Evolutionary conservation across 768 basidiomycete species (phyloP), one percentile per base, ranked within the genome.

Genomic region (Mycena vitilis): DNA sequence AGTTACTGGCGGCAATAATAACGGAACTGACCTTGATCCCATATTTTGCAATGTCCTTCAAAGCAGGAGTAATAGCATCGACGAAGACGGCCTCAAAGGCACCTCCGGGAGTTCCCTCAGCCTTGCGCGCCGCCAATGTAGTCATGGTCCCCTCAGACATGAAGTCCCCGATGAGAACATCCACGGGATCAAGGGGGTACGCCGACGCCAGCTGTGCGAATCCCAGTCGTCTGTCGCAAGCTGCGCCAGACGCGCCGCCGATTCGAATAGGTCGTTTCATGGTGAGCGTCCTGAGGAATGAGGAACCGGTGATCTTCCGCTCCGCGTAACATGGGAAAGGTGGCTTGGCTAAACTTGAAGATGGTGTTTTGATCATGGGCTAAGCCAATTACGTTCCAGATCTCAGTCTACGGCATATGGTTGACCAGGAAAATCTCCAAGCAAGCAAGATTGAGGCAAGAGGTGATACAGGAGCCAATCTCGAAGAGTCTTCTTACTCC

Each of bases 111-210:
- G 30, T 53, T 0, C 67, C 60, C 12, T 58, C 47, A 6, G 45
- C 67, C 48, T 65, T 68, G 59, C 49, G 56, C 9, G 59, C 71
- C 12, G 66, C 71, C 56, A 69, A 25, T 2, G 40, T 5, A 18
- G 67, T 64, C 71, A 71, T 71, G 45, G 68, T 71, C 7, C 30
- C 71, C 63, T 71, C 71, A 5, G 67, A 68, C 66, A 71, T 65
- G 58, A 68, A 71, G 23, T 71, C 71, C 16, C 71, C 71, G 45
- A 71, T 71, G 44, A 71, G 49, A 0, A 71, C 63, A 40, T 71
- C 71, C 16, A 71, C 71, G 38, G 71, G 71, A 38, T 71, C 67
- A 20, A 65, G 52, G 38, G 67, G 63, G 36, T 65, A 25, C 12
- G 49, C 63, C 36, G 71, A 49, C 15, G 60, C 71, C 12, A 71